phyloP scores from a whole-genome alignment of 345 rosid genomes.

The Turritis glabra region DNA sequence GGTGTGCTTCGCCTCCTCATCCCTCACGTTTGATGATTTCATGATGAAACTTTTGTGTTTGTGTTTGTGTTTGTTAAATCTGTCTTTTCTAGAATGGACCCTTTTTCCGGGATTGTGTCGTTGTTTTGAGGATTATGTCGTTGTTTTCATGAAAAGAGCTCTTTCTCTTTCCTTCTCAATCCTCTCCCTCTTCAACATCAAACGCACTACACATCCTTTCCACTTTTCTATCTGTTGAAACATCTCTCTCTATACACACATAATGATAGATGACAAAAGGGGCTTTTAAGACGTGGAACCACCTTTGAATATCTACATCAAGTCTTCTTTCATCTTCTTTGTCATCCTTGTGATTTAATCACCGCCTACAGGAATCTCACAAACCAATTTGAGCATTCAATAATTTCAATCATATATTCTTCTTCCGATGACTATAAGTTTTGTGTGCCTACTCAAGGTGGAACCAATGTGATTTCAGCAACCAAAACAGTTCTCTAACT shows the following conservation, averaged over 20 bases:
- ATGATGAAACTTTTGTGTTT: not conserved
- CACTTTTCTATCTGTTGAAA: not conserved
- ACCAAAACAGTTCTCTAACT: not conserved
- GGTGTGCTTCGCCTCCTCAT: slow-evolving; percentile 26
- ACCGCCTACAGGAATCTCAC: slow-evolving; percentile 24
- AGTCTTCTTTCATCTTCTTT: not conserved
- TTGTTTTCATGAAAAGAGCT: slow-evolving; percentile 51
- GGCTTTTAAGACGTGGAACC: not conserved
- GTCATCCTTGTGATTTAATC: not conserved
- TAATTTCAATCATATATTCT: too few relatives aligned
- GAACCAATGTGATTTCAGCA: not conserved
- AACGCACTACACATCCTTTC: too few relatives aligned
- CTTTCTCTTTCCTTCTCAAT: slow-evolving; percentile 29
- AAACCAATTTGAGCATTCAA: not conserved
- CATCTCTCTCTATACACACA: slow-evolving; percentile 5
- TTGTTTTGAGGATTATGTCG: not conserved
- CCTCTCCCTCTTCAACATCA: slow-evolving; percentile 3
- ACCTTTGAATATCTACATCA: not conserved
- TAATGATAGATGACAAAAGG: not conserved
- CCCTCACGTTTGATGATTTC: slow-evolving; percentile 19
- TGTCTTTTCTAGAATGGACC: not conserved
- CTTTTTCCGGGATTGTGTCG: not conserved
- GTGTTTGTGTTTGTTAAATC: not conserved
- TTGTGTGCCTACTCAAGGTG: too few relatives aligned
- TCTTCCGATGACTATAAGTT: not conserved